Conservation (phyloP, 202 grass and related monocot species). For the Sporobolus alterniflorus region DNA sequence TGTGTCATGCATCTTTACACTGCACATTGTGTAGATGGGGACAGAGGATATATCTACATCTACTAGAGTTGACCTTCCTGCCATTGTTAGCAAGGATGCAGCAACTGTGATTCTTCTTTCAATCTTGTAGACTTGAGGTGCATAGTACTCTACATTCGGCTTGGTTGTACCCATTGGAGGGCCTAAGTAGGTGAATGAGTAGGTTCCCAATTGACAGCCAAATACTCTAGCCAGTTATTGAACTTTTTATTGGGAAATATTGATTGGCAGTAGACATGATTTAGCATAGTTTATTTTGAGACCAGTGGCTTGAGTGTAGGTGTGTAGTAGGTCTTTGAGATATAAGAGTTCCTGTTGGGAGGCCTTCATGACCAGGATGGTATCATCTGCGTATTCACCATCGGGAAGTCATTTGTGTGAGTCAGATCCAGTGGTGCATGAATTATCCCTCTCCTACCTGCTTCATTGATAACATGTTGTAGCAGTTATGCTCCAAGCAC, state of each 20-base stretch:
- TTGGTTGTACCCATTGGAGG: too few species aligned
- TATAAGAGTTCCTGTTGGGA: background rate
- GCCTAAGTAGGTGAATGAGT: too few species aligned
- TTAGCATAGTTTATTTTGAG: background rate
- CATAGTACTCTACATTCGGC: too few species aligned
- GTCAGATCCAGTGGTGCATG: fast-evolving
- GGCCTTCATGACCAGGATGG: background rate
- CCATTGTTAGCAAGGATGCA: too few species aligned
- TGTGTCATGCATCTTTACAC: too few species aligned
- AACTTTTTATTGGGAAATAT: background rate
- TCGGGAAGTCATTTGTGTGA: background rate
- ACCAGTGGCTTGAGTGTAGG: background rate
- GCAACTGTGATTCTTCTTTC: too few species aligned
- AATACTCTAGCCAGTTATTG: too few species aligned
- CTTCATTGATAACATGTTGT: background rate
- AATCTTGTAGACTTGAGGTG: too few species aligned
- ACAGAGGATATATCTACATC: too few species aligned
- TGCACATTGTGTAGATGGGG: too few species aligned
- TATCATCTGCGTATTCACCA: background rate
- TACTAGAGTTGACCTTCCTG: too few species aligned
- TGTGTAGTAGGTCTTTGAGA: background rate
- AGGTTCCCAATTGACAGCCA: too few species aligned
- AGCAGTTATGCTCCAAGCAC: background rate
- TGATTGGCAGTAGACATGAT: background rate
- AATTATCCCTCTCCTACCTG: background rate